phyloP scores from a whole-genome alignment of 345 rosid species.

The Microcos paniculata region DNA sequence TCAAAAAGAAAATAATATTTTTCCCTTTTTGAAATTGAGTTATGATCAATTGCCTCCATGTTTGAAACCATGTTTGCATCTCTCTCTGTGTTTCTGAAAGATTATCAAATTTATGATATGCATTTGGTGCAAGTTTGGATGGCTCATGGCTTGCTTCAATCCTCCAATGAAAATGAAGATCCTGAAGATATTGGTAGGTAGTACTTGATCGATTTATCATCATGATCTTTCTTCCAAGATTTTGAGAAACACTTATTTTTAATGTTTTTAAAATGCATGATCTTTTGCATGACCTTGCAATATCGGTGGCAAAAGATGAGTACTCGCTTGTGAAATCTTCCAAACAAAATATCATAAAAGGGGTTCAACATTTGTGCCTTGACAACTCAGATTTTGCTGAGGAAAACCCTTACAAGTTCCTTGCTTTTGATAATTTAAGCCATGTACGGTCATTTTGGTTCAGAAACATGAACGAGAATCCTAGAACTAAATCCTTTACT shows the following conservation, averaged over 20 bases:
- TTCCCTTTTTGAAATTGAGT: slow-evolving; percentile 21
- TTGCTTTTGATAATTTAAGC: not conserved
- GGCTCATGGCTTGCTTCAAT: slow-evolving; percentile 4
- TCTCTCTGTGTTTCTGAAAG: not conserved
- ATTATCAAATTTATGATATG: not conserved
- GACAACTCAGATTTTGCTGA: not conserved
- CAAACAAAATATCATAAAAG: not conserved
- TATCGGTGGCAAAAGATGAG: not conserved
- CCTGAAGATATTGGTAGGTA: not conserved
- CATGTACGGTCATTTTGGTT: not conserved
- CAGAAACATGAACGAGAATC: not conserved
- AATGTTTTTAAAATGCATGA: not conserved
- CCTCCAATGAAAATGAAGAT: not conserved
- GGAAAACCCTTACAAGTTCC: not conserved
- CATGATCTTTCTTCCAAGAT: too few species aligned
- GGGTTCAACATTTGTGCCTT: not conserved
- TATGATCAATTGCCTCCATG: slow-evolving; percentile 3
- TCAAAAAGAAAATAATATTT: not conserved
- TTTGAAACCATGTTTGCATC: not conserved
- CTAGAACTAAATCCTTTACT: not conserved
- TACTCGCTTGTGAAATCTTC: not conserved
- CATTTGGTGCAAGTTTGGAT: not conserved
- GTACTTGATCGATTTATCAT: too few species aligned
- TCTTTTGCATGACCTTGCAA: not conserved
- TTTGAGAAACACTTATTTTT: not conserved